Base-by-base conservation (phyloP, 768 basidiomycete genomes). In the Tubosaeta sp. region DNA sequence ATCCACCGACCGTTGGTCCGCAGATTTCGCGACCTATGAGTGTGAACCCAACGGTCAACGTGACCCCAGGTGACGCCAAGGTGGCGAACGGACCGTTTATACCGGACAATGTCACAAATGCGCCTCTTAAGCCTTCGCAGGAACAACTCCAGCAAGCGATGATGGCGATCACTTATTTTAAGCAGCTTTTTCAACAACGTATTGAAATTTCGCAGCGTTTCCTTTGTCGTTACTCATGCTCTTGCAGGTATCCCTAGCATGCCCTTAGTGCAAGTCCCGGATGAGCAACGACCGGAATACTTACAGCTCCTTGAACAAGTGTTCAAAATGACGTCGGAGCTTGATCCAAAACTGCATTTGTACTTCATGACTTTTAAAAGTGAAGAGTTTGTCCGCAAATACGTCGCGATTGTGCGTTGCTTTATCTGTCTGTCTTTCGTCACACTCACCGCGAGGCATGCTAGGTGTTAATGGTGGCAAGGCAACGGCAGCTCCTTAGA, bases 251-350 rank as follows among this genome's bases (percentile, higher is more conserved):
- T 75, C 38, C 65, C 61, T 7, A 63, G 58, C 42, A 72, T 76
- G 63, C 47, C 59, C 9, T 44, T 58, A 8, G 60, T 72, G 16
- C 74, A 75, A 16, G 59, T 87, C 26, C 74, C 82, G 5, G 70
- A 75, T 9, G 80, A 82, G 2, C 82, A 82, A 52, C 74, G 79
- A 41, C 52, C 70, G 39, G 82, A 82, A 49, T 88, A 78, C 57
- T 76, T 73, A 48, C 60, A 63, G 22, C 38, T 77, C 6, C 69
- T 87, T 27, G 82, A 84, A 45, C 72, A 76, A 33, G 60, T 83
- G 14, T 65, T 65, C 61, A 79, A 74, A 46, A 61, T 71, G 46
- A 72, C 73, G 37, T 42, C 44, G 12, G 83, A 85, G 0, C 65
- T 84, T 22, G 81, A 87, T 4, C 42, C 51, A 33, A 81, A 75